These are phyloP conservation scores for Marchantia polymorpha DNA, from an alignment of 225 moss, liverwort and hornwort species.

Conservation along the genomic window DNA sequence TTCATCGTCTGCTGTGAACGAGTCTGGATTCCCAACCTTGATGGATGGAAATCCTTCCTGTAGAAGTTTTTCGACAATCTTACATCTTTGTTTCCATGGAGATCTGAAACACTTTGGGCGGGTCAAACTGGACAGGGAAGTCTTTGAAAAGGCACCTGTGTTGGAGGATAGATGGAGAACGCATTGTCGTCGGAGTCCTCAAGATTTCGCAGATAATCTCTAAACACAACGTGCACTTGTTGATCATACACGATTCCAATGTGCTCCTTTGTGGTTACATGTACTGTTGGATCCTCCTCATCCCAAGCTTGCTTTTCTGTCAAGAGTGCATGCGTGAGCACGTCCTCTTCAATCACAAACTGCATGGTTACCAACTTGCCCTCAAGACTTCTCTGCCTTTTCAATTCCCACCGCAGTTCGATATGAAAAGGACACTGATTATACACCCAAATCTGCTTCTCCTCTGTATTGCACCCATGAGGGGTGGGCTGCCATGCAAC, in stretches of 20 bases:
- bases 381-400: slow-evolving; percentile 38
- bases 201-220: slow-evolving; percentile 53
- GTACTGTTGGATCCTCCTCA: slow-evolving; percentile 34
- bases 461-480: slow-evolving; percentile 52
- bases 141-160: slow-evolving; percentile 15
- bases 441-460: slow-evolving; percentile 62
- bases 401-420: slow-evolving; percentile 68
- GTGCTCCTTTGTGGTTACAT: slow-evolving; percentile 69
- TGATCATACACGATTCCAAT: slow-evolving; percentile 54
- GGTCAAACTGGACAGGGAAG: not conserved
- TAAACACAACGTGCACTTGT: slow-evolving; percentile 54
- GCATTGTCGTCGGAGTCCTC: not conserved
- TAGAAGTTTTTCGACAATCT: no score
- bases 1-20: no score
- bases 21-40: no score
- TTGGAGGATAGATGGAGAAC: slow-evolving; percentile 52
- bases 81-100: no score
- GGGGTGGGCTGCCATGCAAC: slow-evolving; percentile 74
- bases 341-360: slow-evolving; percentile 51
- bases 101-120: no score
- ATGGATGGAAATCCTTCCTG: no score
- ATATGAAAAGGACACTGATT: slow-evolving; percentile 75
- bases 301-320: slow-evolving; percentile 23
- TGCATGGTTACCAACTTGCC: slow-evolving; percentile 40
- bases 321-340: slow-evolving; percentile 25